Base-by-base conservation (phyloP, 805 yeast genomes). In the Metschnikowia cubensis region DNA sequence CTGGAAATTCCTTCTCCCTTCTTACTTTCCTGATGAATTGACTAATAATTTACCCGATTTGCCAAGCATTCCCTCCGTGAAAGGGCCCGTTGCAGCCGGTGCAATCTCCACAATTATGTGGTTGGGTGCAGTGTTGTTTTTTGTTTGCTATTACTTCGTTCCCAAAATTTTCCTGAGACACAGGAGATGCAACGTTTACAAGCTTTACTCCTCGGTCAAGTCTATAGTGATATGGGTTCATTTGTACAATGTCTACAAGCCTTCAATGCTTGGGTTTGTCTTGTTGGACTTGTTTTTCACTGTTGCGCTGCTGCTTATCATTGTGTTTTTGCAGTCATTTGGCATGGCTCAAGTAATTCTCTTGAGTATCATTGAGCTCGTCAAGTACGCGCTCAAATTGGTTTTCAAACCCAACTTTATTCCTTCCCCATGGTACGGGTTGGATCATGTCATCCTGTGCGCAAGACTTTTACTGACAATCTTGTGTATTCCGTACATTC, bases 201-300 rank as follows among this genome's bases (percentile, higher is more conserved):
- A 64, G 51, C 56, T 80, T 4, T 81, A 80, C 56, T 73, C 81
- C 3, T 78, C 82, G 1, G 65, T 78, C 48, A 71, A 68, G 47
- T 63, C 73, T 5, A 72, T 80, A 36, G 66, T 78, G 45, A 48
- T 72, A 2, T 81, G 83, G 82, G 71, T 76, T 3, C 64, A 66
- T 42, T 57, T 70, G 21, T 80, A 79, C 59, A 67, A 70, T 48
- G 64, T 67, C 15, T 76, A 73, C 58, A 68, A 71, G 21, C 82
- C 83, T 1, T 59, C 66, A 14, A 63, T 66, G 50, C 68, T 74
- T 1, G 63, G 61, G 46, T 79, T 65, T 54, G 68, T 73, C 13
- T 54, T 69, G 2, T 54, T 73, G 33, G 81, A 77, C 35, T 59
- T 65, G 11, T 21, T 62, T 0, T 65, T 65, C 14, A 43, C 68